A percentile compares a stretch with the other conserved stretches of the same genome.
phyloP scores from a whole-genome alignment of 2,329 filamentous ascomycete species.

The Fusarium sp. region DNA sequence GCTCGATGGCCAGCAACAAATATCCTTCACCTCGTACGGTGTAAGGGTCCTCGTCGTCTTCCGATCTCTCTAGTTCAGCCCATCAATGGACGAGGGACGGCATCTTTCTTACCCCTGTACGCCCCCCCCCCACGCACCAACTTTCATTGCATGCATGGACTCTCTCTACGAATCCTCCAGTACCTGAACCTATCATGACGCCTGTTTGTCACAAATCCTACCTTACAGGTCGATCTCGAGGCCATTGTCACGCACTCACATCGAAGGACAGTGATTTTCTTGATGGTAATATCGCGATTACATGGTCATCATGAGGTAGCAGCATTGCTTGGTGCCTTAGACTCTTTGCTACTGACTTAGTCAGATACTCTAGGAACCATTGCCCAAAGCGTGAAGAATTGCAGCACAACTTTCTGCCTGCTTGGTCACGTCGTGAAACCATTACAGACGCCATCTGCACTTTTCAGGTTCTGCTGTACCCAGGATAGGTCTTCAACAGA shows the following conservation, averaged over 20 bases:
- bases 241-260: conserved; percentile 17
- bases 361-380: neutral
- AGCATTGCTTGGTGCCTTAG: neutral
- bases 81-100: conserved; percentile 10
- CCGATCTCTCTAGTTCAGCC: conserved; percentile 26
- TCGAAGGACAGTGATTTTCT: conserved; percentile 16
- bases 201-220: conserved; percentile 12
- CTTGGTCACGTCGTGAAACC: conserved; percentile 34
- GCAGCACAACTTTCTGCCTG: conserved; percentile 20
- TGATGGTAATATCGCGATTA: conserved; percentile 1
- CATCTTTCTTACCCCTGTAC: conserved; percentile 25
- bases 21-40: neutral
- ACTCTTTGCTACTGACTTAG: conserved; percentile 1
- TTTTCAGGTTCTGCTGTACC: conserved; percentile 38
- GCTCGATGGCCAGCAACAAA: neutral
- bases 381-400: conserved; percentile 9
- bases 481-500: conserved; percentile 14
- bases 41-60: conserved; percentile 26
- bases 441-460: conserved; percentile 37
- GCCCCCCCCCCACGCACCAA: conserved; percentile 34
- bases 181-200: conserved; percentile 28
- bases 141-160: conserved; percentile 15
- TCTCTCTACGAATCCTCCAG: conserved; percentile 10
- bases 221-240: conserved; percentile 25
- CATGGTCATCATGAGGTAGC: conserved; percentile 1